A percentile compares a stretch with the other conserved stretches of the same genome.
phyloP scores from a whole-genome alignment of 2,329 filamentous ascomycete species.

The Ilyonectria robusta region DNA sequence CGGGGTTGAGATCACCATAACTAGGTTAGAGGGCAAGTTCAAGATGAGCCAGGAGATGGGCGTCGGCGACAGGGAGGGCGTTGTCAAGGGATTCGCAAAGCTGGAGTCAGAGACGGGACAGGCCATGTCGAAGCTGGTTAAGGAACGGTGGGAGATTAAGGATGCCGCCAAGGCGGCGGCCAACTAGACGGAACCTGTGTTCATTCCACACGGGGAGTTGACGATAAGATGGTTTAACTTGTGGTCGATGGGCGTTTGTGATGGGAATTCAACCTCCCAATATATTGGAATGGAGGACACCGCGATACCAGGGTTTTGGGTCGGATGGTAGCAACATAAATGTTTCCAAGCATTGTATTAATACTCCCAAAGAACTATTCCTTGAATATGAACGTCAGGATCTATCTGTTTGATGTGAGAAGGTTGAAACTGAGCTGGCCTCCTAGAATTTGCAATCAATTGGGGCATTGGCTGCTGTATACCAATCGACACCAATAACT shows the following conservation, averaged over 20 bases:
- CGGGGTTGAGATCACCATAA: constrained; percentile 72
- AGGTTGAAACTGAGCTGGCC: neutral
- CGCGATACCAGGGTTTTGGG: neutral
- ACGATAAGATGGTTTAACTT: neutral
- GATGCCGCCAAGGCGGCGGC: constrained; percentile 35
- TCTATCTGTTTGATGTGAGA: neutral
- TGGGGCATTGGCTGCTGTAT: too few species aligned
- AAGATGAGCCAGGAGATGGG: constrained; percentile 77
- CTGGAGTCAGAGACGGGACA: constrained; percentile 50
- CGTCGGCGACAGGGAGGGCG: constrained; percentile 67
- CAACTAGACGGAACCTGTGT: neutral
- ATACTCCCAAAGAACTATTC: too few species aligned
- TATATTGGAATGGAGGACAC: neutral
- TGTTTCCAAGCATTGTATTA: neutral
- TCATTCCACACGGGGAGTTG: neutral
- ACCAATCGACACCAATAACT: too few species aligned
- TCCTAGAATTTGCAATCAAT: too few species aligned
- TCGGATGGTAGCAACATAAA: neutral
- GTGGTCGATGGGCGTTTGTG: neutral
- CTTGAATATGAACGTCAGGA: neutral
- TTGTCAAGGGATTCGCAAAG: constrained; percentile 68
- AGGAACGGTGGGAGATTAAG: constrained; percentile 49
- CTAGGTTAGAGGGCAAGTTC: constrained; percentile 71
- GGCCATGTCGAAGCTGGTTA: constrained; percentile 52
- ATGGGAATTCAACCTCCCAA: neutral